These are phyloP conservation scores for Pyronema omphalodes DNA, from an alignment of 495 filamentous ascomycete species.

Conservation along the genomic window DNA sequence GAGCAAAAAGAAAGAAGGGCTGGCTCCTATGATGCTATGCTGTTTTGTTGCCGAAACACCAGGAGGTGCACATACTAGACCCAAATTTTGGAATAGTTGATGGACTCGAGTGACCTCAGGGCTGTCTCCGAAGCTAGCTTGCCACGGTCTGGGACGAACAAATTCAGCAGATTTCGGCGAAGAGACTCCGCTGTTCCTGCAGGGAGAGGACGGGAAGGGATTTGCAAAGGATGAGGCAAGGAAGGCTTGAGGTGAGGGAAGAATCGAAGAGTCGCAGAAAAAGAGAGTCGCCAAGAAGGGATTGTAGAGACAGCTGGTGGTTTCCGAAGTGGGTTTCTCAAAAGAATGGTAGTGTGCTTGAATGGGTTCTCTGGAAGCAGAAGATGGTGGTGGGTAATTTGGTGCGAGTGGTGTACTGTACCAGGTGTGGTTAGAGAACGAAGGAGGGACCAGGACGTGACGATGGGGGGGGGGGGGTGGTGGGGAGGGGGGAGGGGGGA, in stretches of 20 bases:
- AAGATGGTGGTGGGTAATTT: not conserved
- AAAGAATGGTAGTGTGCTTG: not conserved
- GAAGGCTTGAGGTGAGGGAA: constrained; percentile 1
- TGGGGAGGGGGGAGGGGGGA: not conserved
- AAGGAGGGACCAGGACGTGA: no score
- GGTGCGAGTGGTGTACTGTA: not conserved
- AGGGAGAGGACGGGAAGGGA: not conserved
- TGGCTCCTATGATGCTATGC: not conserved
- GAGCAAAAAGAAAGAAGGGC: constrained; percentile 12
- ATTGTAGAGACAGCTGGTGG: not conserved
- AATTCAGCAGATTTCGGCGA: not conserved
- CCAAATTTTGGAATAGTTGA: not conserved
- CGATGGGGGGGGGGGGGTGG: no score
- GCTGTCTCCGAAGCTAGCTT: constrained; percentile 3
- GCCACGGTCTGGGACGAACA: not conserved
- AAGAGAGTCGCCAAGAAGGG: not conserved
- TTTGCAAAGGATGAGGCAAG: not conserved
- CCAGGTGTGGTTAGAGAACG: no score
- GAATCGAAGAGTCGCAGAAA: not conserved
- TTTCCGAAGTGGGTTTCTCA: not conserved
- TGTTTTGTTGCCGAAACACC: constrained; percentile 2
- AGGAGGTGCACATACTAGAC: not conserved
- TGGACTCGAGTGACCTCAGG: not conserved
- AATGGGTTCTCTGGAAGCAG: not conserved
- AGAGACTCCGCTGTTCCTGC: constrained; percentile 1